A percentile compares a stretch with the other conserved stretches of the same genome.
These are phyloP conservation scores for Suhomyces wounanorum DNA, from an alignment of 1,139 yeast genomes.

Conservation along the genomic window DNA sequence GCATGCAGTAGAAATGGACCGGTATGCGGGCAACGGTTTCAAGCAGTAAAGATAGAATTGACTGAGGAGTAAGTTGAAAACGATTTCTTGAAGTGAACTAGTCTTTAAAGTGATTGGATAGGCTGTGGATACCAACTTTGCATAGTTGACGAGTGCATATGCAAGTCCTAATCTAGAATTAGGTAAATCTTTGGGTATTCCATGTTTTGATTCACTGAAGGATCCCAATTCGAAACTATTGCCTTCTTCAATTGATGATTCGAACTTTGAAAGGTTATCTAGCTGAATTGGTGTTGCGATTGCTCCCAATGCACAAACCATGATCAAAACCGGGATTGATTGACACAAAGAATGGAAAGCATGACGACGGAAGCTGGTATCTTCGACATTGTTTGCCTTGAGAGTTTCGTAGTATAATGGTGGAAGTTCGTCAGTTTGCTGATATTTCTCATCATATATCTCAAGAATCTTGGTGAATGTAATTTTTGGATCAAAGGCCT, in stretches of 20 bases:
- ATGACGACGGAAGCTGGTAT: constrained; percentile 22
- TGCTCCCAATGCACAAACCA: constrained; percentile 39
- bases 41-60: constrained; percentile 40
- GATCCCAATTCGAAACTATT: constrained; percentile 22
- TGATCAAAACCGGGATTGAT: constrained; percentile 31
- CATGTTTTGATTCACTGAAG: constrained; percentile 15
- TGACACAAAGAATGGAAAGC: constrained; percentile 28
- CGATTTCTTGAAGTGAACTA: constrained; percentile 27
- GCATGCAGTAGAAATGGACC: constrained; percentile 33
- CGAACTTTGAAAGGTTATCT: constrained; percentile 34
- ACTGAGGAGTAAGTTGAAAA: constrained; percentile 34
- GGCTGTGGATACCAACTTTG: constrained; percentile 24
- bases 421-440: constrained; percentile 14
- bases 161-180: constrained; percentile 29
- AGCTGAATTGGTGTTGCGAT: constrained; percentile 36
- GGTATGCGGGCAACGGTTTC: constrained; percentile 43
- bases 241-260: constrained; percentile 34
- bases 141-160: constrained; percentile 26
- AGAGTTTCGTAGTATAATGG: constrained; percentile 20
- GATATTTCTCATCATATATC: constrained; percentile 16
- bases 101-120: constrained; percentile 27
- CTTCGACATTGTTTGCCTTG: constrained; percentile 18
- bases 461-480: constrained; percentile 28
- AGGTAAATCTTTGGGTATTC: constrained; percentile 19
- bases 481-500: constrained; percentile 21